Base-by-base conservation (phyloP, 768 basidiomycete species). In the Amanita exitialis region DNA sequence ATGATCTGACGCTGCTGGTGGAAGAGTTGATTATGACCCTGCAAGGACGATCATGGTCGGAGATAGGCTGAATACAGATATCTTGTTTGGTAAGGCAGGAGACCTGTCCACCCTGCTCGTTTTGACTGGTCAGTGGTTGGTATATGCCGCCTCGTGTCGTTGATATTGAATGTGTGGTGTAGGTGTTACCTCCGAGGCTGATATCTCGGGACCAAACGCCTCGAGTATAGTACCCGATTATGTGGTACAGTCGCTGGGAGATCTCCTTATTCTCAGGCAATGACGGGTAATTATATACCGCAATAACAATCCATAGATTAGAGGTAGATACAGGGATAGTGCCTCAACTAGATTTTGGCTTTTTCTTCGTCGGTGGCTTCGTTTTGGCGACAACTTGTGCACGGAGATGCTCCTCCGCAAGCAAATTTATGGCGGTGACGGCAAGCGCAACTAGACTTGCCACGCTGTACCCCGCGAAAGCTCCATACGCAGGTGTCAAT, bases 1-100 rank as follows among this genome's bases (percentile, higher is more conserved):
- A 12, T 8, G 3, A 23, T 46, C 28, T 44, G 18, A 54, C 53
- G 38, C 34, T 21, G 15, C 36, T 18, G 16, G 7, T 59, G 32
- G 13, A 32, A 96, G 93, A 66, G 82, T 94, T 58, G 64, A 87
- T 43, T 93, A 90, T 63, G 87, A 98, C 66, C 90, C 90, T 38
- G 69, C 75, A 54, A 73, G 82, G 47, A 93, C 94, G 13, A 81
- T 98, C 63, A 97, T 99, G 91, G 75, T 98, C 41, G 95, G 95
- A 37, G 95, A 99, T 69, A 80, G 95, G 54, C 75, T 99, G 57
- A 86, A 90, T 64, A 98, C 96, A 4, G 95, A 99, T 66, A 97
- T 99, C 58, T 68, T 87, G 47, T 99, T 98, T 60, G 96, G 95
- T 45, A 77, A 89, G 62, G 78, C 78, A 42, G 90, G 91, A 37